Evolutionary conservation across 108 stramenopile species (phyloP).

Genomic region (Fistulifera solaris): DNA sequence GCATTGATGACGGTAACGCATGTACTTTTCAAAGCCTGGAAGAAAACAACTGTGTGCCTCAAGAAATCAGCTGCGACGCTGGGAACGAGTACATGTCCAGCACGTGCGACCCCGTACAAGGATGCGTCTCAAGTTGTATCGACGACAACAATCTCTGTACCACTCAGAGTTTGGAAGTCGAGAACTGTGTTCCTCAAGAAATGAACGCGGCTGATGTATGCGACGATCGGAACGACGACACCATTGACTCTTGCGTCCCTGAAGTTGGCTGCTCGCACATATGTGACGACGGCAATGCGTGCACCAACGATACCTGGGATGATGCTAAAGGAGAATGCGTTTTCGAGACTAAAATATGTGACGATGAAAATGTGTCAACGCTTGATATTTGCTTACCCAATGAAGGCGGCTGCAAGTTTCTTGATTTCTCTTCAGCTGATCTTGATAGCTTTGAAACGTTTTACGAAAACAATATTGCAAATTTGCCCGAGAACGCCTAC

Average conservation of each 20-base stretch:
- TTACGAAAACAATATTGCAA: neutral
- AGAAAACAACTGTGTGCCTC: too few relatives aligned
- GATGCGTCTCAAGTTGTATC: neutral
- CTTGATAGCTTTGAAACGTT: neutral
- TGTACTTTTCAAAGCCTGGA: too few relatives aligned
- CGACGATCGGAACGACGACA: conserved; percentile 2
- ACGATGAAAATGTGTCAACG: neutral
- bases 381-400: conserved; percentile 1
- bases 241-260: neutral
- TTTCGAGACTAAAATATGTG: neutral
- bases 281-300: neutral
- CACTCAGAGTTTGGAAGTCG: too few relatives aligned
- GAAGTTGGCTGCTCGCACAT: neutral
- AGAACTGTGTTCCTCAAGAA: too few relatives aligned
- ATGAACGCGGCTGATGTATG: neutral
- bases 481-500: neutral
- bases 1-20: neutral
- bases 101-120: neutral
- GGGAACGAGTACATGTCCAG: neutral
- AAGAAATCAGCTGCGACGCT: neutral
- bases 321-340: neutral
- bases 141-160: neutral
- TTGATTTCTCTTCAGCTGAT: conserved; percentile 1
- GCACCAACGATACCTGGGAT: neutral
- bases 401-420: conserved; percentile 1